Evolutionary conservation across 768 basidiomycete species (phyloP).

Genomic region (Gyrodon lividus): DNA sequence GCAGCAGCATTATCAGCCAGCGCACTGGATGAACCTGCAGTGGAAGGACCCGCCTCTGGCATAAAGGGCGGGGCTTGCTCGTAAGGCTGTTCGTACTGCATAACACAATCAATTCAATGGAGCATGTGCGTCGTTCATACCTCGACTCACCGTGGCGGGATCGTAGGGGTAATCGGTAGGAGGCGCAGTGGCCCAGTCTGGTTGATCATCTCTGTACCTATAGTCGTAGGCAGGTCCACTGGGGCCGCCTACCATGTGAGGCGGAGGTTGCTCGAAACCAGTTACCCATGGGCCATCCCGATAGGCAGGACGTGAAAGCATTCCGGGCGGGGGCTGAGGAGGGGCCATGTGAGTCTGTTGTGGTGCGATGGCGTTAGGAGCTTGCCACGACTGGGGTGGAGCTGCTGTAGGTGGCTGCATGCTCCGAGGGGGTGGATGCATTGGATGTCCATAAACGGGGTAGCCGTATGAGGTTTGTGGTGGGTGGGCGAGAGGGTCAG

Average conservation of each 20-base stretch:
- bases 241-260: constrained; percentile 48
- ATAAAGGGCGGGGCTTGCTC: constrained; percentile 56
- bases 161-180: constrained; percentile 55
- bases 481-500: constrained; percentile 30
- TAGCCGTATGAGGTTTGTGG: constrained; percentile 30
- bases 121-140: not conserved
- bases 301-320: constrained; percentile 47
- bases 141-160: constrained; percentile 43
- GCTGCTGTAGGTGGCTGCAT: constrained; percentile 47
- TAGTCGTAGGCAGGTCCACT: constrained; percentile 52
- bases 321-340: constrained; percentile 43
- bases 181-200: constrained; percentile 42
- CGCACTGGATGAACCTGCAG: constrained; percentile 41
- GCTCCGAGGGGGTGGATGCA: constrained; percentile 37
- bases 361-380: constrained; percentile 57
- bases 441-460: constrained; percentile 40
- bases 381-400: constrained; percentile 66
- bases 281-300: constrained; percentile 57
- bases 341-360: constrained; percentile 61
- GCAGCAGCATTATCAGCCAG: constrained; percentile 23
- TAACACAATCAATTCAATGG: constrained; percentile 8
- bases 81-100: constrained; percentile 57
- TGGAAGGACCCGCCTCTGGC: constrained; percentile 48
- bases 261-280: constrained; percentile 49
- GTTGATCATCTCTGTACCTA: constrained; percentile 60